Conservation (phyloP, 805 yeast genomes). For the Pichia thaimueangensis region DNA sequence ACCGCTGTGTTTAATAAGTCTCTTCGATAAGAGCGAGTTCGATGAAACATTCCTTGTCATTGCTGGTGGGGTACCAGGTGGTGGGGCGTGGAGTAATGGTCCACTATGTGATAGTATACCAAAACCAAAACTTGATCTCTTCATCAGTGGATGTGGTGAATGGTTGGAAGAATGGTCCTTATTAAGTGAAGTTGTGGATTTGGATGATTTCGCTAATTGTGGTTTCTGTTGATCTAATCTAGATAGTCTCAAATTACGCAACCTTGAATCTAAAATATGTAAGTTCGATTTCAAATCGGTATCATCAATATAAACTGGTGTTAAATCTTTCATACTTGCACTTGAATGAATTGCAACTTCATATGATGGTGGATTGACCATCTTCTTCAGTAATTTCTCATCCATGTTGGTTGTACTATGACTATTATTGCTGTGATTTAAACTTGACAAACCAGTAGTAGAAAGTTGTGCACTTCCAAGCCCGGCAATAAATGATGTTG, state of each 20-base stretch:
- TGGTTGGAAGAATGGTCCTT: background rate
- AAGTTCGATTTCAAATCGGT: constrained; percentile 20
- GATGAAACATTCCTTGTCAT: constrained; percentile 12
- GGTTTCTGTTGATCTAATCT: constrained; percentile 1
- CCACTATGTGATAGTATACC: background rate
- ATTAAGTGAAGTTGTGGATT: background rate
- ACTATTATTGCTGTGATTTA: background rate
- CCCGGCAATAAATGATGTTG: constrained; percentile 37
- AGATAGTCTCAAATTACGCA: constrained; percentile 19
- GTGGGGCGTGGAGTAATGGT: too few relatives aligned
- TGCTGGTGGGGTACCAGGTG: constrained; percentile 8
- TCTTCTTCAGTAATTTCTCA: constrained; percentile 4
- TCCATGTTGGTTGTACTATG: background rate
- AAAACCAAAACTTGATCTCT: background rate
- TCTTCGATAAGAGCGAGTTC: constrained; percentile 5
- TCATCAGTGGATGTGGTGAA: background rate
- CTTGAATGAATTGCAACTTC: constrained; percentile 64
- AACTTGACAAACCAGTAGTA: background rate
- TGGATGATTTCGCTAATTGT: background rate
- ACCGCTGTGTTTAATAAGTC: background rate
- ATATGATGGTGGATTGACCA: constrained; percentile 77
- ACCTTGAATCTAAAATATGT: constrained; percentile 27
- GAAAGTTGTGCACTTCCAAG: background rate
- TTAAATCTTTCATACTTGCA: constrained; percentile 41
- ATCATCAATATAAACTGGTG: constrained; percentile 62